Evolutionary conservation across 2,329 filamentous ascomycete species (phyloP), one percentile per base, ranked within the genome.

Genomic region (Truncatella angustata): DNA sequence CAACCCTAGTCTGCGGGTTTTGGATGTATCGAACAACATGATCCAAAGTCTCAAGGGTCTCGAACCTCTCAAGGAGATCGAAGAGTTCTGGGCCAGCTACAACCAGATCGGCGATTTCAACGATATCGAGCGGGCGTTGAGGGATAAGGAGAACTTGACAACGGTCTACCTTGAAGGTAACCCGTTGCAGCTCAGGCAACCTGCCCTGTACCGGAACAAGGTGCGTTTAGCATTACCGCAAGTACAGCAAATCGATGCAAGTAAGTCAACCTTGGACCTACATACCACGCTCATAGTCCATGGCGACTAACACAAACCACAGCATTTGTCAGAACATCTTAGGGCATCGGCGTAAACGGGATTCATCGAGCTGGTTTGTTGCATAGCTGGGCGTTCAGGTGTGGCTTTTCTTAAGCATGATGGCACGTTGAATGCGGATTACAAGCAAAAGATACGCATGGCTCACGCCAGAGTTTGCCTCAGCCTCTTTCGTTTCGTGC

Each of bases 131-230:
- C 81, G 79, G 51, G 82, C 89, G 61, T 72, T 99, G 57, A 79
- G 73, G 49, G 88, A 94, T 65, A 97, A 96, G 75, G 76, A 88
- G 65, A 75, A 86, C 34, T 72, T 97, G 60, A 84, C 86, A 54
- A 97, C 94, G 1, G 93, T 99, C 10, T 99, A 99, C 68, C 95
- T 99, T 59, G 94, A 99, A 67, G 92, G 91, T 1, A 97, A 96
- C 63, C 93, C 92, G 23, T 70, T 99, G 61, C 94, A 99, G 73
- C 77, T 85, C 55, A 81, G 80, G 50, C 84, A 82, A 4, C 88
- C 89, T n/a, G 89, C 90, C 1, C 72, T 97, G 55, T 99, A 99
- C 71, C 79, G 94, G 64, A 97, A 97, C 73, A 99, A 99, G 73
- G 85, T 99, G 39, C 81, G 87, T 54, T 73, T 99, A 68, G 88